Percentiles rank a stretch among this genome's conserved stretches.
These are phyloP conservation scores for Oryza meyeriana DNA, from an alignment of 176 grass and related monocot species.

Conservation along the genomic window DNA sequence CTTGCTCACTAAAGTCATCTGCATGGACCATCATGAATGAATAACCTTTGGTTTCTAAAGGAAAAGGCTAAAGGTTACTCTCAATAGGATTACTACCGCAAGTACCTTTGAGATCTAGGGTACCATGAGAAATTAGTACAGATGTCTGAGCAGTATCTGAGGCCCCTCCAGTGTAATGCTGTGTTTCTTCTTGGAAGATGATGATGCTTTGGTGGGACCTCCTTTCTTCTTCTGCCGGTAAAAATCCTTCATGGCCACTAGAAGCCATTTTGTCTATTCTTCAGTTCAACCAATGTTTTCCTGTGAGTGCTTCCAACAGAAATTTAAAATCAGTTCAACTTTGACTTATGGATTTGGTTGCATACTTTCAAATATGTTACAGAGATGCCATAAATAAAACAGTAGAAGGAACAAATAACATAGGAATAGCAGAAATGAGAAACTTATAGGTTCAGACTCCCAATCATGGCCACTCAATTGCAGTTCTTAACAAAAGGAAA, in stretches of 20 bases:
- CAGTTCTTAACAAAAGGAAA: not conserved
- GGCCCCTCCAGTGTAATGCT: slow-evolving; percentile 35
- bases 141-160: slow-evolving; percentile 32
- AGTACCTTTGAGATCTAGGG: slow-evolving; percentile 38
- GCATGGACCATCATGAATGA: not conserved
- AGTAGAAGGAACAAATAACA: not conserved
- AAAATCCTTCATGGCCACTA: slow-evolving; percentile 43
- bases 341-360: not conserved
- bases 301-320: not conserved
- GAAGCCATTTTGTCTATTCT: slow-evolving; percentile 42
- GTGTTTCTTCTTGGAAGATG: slow-evolving; percentile 46
- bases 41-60: not conserved
- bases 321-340: not conserved
- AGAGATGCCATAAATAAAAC: not conserved
- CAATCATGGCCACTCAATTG: not conserved
- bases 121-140: slow-evolving; percentile 43
- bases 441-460: not conserved
- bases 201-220: slow-evolving; percentile 6
- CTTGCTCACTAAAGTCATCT: slow-evolving; percentile 48
- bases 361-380: not conserved
- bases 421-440: not conserved
- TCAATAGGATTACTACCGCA: not conserved
- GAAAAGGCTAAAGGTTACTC: not conserved
- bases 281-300: not conserved
- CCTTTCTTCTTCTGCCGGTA: slow-evolving; percentile 63